phyloP scores from a whole-genome alignment of 257 asterid species.

The Linderniella brevidens region DNA sequence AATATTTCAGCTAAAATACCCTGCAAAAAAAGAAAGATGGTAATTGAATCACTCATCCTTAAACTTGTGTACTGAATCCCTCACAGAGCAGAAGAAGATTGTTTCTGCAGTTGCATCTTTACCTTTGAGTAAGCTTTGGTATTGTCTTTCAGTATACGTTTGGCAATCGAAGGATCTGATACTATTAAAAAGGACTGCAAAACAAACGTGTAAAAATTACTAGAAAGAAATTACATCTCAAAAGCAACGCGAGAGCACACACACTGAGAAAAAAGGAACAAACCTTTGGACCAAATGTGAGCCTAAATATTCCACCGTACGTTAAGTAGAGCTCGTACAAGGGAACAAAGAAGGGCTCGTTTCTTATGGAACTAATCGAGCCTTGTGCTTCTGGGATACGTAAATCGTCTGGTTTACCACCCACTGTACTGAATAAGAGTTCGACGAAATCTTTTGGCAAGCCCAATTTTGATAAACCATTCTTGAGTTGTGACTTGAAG shows the following conservation, averaged over 20 bases:
- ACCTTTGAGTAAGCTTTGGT: constrained; percentile 92
- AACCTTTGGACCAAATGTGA: constrained; percentile 94
- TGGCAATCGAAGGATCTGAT: constrained; percentile 82
- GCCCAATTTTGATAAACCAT: constrained; percentile 51
- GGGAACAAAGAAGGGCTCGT: constrained; percentile 78
- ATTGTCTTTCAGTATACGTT: constrained; percentile 73
- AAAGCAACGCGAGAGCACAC: too few relatives aligned
- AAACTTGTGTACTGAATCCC: constrained; percentile 4
- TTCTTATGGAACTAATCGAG: constrained; percentile 34
- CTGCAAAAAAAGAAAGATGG: constrained; percentile 16
- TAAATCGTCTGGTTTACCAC: constrained; percentile 25
- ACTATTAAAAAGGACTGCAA: constrained; percentile 88
- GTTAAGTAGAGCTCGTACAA: constrained; percentile 72
- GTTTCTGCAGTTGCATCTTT: constrained; percentile 9
- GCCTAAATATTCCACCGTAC: constrained; percentile 82
- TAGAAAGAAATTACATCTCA: constrained; percentile 2
- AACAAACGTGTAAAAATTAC: constrained; percentile 1
- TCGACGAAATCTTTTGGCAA: constrained; percentile 47
- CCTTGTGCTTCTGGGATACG: constrained; percentile 90
- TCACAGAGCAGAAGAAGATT: background rate
- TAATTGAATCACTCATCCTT: constrained; percentile 3
- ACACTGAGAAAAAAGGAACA: constrained; percentile 8
- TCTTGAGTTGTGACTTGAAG: constrained; percentile 39
- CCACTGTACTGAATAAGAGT: constrained; percentile 29
- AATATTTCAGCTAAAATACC: constrained; percentile 93